Conservation (phyloP, 1,284 basidiomycete species). For the Leccinum pachyderme region DNA sequence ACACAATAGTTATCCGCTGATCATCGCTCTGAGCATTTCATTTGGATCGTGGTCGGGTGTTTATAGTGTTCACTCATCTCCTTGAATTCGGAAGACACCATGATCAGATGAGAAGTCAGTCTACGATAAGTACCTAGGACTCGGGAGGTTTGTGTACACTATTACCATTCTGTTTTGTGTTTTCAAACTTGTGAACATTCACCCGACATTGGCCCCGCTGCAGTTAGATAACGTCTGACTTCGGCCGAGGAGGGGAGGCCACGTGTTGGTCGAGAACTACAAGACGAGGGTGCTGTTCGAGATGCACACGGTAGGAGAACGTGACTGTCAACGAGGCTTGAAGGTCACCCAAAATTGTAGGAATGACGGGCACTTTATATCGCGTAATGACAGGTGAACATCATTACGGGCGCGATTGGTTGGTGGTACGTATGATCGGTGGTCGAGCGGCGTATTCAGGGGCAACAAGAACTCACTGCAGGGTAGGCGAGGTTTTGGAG, state of each 20-base stretch:
- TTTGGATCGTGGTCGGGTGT: background rate
- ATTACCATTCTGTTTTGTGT: background rate
- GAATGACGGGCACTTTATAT: background rate
- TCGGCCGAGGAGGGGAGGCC: background rate
- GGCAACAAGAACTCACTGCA: background rate
- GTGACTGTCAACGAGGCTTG: conserved; percentile 18
- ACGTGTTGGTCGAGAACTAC: background rate
- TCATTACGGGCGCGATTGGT: background rate
- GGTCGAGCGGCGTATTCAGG: background rate
- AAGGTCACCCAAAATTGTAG: conserved; percentile 6
- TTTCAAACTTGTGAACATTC: background rate
- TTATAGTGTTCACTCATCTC: conserved; percentile 8
- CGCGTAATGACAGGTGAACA: background rate
- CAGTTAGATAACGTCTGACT: background rate
- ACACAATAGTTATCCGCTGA: background rate
- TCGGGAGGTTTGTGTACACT: too few relatives aligned
- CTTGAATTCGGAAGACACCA: conserved; percentile 1
- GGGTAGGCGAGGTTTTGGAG: background rate
- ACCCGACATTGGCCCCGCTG: background rate
- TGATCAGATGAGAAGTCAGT: background rate
- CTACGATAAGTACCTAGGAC: background rate
- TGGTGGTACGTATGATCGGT: background rate
- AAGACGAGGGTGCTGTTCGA: background rate
- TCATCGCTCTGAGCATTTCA: background rate
- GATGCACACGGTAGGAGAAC: background rate